Evolutionary conservation across 805 yeast species (phyloP).

Genomic region (Monosporozyma aerobia): DNA sequence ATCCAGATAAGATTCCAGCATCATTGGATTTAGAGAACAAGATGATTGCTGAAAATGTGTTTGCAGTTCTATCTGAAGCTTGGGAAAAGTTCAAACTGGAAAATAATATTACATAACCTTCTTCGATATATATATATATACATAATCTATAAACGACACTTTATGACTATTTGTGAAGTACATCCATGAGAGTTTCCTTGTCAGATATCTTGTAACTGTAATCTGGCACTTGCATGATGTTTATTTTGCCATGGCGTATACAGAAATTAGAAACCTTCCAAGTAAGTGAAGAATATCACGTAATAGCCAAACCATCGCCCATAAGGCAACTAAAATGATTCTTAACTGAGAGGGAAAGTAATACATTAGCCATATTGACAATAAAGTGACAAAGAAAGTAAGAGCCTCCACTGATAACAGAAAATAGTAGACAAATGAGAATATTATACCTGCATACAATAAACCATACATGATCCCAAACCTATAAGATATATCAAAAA

Average conservation of each 20-base stretch:
- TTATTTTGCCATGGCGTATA: background rate
- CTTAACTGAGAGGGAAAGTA: background rate
- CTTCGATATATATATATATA: background rate
- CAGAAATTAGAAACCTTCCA: no score
- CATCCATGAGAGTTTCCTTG: no score
- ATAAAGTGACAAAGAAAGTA: background rate
- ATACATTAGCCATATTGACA: background rate
- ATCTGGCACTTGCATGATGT: no score
- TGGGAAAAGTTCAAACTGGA: constrained; percentile 76
- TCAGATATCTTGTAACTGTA: no score
- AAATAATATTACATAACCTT: constrained; percentile 34
- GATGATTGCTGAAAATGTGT: constrained; percentile 81
- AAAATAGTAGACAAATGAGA: background rate
- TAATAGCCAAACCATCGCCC: background rate
- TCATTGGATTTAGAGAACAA: constrained; percentile 54
- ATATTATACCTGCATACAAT: background rate
- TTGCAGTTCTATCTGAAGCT: constrained; percentile 72
- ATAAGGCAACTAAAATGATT: no score
- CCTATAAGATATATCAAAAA: background rate
- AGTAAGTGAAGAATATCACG: background rate
- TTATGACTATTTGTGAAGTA: background rate
- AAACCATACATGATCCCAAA: background rate
- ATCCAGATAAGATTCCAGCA: constrained; percentile 69
- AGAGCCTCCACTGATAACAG: background rate
- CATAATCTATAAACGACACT: background rate